A percentile compares a stretch with the other conserved stretches of the same genome.
phyloP scores from a whole-genome alignment of 371 early-diverging fungal genomes.

The Mucor piriformis region DNA sequence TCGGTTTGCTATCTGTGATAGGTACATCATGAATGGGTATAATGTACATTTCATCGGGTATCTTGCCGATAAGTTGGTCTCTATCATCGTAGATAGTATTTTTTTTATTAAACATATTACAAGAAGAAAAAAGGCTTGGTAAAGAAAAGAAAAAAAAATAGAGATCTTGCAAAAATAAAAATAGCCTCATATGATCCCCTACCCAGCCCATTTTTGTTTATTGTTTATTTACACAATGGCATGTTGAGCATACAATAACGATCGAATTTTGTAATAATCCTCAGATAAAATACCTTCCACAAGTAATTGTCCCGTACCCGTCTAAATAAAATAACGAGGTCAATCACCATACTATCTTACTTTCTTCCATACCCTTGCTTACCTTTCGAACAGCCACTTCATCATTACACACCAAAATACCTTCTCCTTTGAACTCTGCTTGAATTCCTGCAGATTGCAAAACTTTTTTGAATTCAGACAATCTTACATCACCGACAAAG shows the following conservation, averaged over 20 bases:
- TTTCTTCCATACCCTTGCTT: background rate
- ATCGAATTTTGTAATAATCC: constrained; percentile 67
- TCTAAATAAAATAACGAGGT: constrained; percentile 23
- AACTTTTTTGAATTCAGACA: constrained; percentile 79
- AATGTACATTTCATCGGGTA: background rate
- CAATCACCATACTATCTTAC: background rate
- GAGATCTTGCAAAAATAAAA: no score
- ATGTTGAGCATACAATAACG: constrained; percentile 64
- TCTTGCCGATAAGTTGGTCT: no score
- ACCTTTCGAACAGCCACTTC: constrained; percentile 75
- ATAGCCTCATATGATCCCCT: no score
- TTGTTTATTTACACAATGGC: constrained; percentile 55
- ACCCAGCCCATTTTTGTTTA: background rate
- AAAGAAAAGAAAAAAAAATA: no score
- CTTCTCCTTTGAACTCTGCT: constrained; percentile 84
- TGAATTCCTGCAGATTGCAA: constrained; percentile 75
- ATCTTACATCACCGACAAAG: constrained; percentile 84
- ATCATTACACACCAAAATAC: constrained; percentile 84
- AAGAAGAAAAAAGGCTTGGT: no score
- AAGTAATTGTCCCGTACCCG: constrained; percentile 56
- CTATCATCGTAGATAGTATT: background rate
- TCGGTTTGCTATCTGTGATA: background rate
- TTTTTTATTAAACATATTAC: no score
- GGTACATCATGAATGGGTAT: background rate
- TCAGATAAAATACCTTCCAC: constrained; percentile 61